Conservation (phyloP, 176 grass and related monocot genomes). For the Zea luxurians region DNA sequence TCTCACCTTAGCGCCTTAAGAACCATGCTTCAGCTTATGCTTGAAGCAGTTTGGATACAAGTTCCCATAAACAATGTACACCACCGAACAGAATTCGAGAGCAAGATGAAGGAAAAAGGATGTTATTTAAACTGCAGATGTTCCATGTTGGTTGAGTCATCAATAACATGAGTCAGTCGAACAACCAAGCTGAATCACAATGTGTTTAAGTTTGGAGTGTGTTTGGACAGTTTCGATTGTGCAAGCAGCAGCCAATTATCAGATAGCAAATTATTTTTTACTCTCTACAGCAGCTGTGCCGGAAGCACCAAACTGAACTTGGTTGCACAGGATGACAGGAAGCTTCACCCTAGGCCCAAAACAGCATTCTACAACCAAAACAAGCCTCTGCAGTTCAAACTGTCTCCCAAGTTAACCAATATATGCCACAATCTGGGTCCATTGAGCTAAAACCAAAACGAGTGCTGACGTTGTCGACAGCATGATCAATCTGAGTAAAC, state of each 20-base stretch:
- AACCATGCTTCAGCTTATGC: background rate
- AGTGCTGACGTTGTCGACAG: background rate
- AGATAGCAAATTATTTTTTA: background rate
- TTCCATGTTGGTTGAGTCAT: background rate
- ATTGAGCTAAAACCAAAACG: background rate
- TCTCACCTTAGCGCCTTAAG: no score
- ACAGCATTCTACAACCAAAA: background rate
- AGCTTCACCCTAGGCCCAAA: background rate
- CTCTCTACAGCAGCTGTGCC: background rate
- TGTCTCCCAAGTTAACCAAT: background rate
- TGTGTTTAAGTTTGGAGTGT: background rate
- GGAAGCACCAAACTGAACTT: background rate
- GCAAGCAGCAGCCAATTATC: background rate
- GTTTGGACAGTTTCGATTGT: background rate
- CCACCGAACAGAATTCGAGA: background rate
- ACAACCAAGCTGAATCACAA: background rate
- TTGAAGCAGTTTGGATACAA: background rate
- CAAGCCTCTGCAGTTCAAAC: background rate
- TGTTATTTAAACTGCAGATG: background rate
- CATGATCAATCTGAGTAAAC: background rate
- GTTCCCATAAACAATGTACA: background rate
- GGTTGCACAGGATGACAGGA: background rate
- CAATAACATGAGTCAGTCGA: background rate
- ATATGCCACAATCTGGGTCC: background rate
- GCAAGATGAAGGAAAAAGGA: background rate